Evolutionary conservation across 305 asterid genomes (phyloP).

Genomic region (Fraxinus sp.): DNA sequence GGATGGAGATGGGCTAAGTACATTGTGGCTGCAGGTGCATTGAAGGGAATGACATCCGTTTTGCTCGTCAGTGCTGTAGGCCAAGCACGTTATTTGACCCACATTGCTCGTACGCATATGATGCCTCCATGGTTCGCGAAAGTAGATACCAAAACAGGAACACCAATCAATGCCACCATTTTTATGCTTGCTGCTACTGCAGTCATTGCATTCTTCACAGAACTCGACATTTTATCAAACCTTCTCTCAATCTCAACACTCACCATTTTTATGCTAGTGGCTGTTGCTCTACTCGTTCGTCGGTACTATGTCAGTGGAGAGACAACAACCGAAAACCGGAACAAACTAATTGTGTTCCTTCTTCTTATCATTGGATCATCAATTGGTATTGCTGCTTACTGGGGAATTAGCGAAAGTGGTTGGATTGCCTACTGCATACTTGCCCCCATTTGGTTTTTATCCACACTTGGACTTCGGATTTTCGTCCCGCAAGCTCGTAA

Average conservation of each 20-base stretch:
- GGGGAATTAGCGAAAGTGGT: constrained; percentile 38
- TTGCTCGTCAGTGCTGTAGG: constrained; percentile 44
- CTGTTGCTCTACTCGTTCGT: constrained; percentile 49
- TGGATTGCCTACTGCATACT: constrained; percentile 48
- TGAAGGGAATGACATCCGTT: constrained; percentile 64
- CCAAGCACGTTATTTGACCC: constrained; percentile 56
- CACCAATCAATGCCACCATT: constrained; percentile 50
- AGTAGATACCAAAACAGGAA: constrained; percentile 46
- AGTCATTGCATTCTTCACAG: constrained; percentile 52
- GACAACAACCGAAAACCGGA: constrained; percentile 35
- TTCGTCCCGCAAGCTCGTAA: constrained; percentile 43
- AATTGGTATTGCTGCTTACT: constrained; percentile 40
- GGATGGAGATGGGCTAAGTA: constrained; percentile 54
- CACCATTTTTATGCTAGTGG: constrained; percentile 46
- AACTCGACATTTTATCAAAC: constrained; percentile 38
- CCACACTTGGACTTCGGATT: constrained; percentile 36
- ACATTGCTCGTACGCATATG: constrained; percentile 64
- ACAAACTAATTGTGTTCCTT: constrained; percentile 43
- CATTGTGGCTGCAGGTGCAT: constrained; percentile 50
- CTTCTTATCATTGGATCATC: constrained; percentile 47
- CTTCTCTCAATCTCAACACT: constrained; percentile 54
- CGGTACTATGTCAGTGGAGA: constrained; percentile 52
- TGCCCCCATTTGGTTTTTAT: constrained; percentile 40
- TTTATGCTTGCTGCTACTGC: constrained; percentile 35
- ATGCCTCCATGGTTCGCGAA: constrained; percentile 57